phyloP scores from a whole-genome alignment of 768 basidiomycete genomes.

The Amanita brunnescens region DNA sequence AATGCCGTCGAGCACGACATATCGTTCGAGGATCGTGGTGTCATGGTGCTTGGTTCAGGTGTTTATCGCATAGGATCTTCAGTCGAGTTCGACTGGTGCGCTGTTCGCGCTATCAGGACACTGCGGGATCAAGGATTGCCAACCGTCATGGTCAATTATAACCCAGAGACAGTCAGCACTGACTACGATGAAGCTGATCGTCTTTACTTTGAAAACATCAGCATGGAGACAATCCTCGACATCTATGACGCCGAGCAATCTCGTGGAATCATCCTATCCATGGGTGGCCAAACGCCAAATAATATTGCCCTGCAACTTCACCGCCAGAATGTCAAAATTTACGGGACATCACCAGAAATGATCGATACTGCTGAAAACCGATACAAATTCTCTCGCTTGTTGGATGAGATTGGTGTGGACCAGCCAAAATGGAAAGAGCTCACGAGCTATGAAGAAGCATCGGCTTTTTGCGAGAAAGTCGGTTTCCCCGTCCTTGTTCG shows the following conservation, averaged over 20 bases:
- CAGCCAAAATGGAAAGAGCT: slow-evolving; percentile 98
- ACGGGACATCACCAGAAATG: slow-evolving; percentile 98
- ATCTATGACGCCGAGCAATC: slow-evolving; percentile 91
- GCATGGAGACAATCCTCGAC: slow-evolving; percentile 90
- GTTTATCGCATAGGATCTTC: slow-evolving; percentile 99
- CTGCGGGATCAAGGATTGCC: slow-evolving; percentile 90
- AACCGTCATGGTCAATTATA: slow-evolving; percentile 99
- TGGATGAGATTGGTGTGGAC: slow-evolving; percentile 98
- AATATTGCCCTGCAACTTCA: slow-evolving; percentile 95
- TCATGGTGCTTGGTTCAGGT: slow-evolving; percentile 97
- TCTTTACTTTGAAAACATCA: slow-evolving; percentile 98
- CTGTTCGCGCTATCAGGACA: slow-evolving; percentile 93
- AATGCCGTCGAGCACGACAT: slow-evolving; percentile 94
- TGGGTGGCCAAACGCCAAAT: slow-evolving; percentile 99
- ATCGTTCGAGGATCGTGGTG: slow-evolving; percentile 80
- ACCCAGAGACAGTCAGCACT: slow-evolving; percentile 98
- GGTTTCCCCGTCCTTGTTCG: slow-evolving; percentile 95
- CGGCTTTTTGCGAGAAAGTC: slow-evolving; percentile 84
- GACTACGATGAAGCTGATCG: slow-evolving; percentile 99
- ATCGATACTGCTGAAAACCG: slow-evolving; percentile 99
- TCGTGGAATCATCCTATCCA: slow-evolving; percentile 88
- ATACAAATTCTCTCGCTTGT: slow-evolving; percentile 97
- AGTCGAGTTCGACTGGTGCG: slow-evolving; percentile 99
- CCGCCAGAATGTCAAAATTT: slow-evolving; percentile 97
- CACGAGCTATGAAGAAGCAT: slow-evolving; percentile 82